These are phyloP conservation scores for Ceratocystis cacaofunesta DNA, from an alignment of 2,329 filamentous ascomycete species.

Conservation along the genomic window DNA sequence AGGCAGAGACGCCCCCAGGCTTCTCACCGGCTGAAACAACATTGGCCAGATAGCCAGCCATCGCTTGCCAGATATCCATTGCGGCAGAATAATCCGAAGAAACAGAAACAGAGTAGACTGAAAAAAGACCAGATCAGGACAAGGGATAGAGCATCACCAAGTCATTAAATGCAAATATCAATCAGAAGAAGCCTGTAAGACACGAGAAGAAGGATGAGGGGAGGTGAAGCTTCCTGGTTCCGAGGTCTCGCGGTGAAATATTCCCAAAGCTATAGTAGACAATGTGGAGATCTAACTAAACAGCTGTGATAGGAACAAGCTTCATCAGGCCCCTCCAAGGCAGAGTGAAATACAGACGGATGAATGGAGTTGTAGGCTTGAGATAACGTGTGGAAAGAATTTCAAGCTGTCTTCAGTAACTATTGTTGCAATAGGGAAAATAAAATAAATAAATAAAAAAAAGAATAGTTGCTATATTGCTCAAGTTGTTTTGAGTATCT, in stretches of 20 bases:
- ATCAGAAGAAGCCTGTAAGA: neutral
- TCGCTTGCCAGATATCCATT: conserved; percentile 90
- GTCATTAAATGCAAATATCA: neutral
- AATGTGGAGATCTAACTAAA: neutral
- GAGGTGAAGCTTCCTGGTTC: neutral
- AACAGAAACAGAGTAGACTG: neutral
- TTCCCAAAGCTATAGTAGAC: neutral
- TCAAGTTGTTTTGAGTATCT: neutral
- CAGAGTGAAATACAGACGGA: neutral
- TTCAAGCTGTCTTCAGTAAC: too few species aligned
- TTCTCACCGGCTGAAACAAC: conserved; percentile 46
- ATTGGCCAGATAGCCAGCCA: conserved; percentile 89
- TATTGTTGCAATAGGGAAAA: neutral
- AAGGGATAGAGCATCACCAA: neutral
- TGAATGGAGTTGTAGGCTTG: neutral
- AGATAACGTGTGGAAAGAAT: too few species aligned
- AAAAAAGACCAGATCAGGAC: neutral
- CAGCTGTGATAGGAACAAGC: neutral
- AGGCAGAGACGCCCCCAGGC: conserved; percentile 48
- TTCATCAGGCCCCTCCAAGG: neutral
- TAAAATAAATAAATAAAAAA: neutral
- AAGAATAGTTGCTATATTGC: neutral
- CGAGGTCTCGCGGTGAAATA: neutral
- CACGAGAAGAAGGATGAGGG: neutral
- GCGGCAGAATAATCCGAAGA: conserved; percentile 20